Base-by-base conservation (phyloP, 2,329 filamentous ascomycete species). In the Sarocladium strictum region DNA sequence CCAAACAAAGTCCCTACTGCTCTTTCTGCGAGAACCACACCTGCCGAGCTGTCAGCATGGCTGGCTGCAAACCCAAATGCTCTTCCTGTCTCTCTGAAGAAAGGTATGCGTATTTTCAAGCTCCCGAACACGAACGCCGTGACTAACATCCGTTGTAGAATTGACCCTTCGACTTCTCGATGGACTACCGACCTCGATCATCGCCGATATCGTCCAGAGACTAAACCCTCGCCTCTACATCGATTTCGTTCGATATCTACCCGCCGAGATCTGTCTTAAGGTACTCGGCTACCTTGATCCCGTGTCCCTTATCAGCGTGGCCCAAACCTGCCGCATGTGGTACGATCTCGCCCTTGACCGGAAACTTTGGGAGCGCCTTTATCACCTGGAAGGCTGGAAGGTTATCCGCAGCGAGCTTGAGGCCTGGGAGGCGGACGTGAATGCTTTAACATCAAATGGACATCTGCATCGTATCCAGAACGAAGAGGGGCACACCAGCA, bases 271-370 rank as follows among this genome's bases (percentile, higher is more conserved):
- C 63, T 95, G 90, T 57, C 85, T 94, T 43, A 87, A 95, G 64
- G 87, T 97, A 43, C 85, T 99, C 41, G 86, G 87, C 15, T 94
- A 91, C 65, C 84, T 99, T 51, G 88, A 92, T 54, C 87, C 91
- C 1, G 69, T 84, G 26, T 94, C 91, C 0, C 77, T 99, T 37
- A 78, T 97, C 55, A 84, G 82, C 51, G 89, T 92, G 2, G 90
- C 90, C 1, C 80, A 83, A 43, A 84, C 90, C 15, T 97, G 90
- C 33, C 84, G 85, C 47, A 77, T 84, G 59, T 99, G 94, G 93
- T 86, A 92, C 58, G 78, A 81, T 17, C 78, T 94, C 17, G 86
- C 93, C 5, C 72, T 91, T 53, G 94, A 99, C 68, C 83, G 89
- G 32, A 87, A 88, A 58, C 73, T 97, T 26, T 99, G 94, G 94